Base-by-base conservation (phyloP, 1,284 basidiomycete species). In the Coniferiporia weirii region DNA sequence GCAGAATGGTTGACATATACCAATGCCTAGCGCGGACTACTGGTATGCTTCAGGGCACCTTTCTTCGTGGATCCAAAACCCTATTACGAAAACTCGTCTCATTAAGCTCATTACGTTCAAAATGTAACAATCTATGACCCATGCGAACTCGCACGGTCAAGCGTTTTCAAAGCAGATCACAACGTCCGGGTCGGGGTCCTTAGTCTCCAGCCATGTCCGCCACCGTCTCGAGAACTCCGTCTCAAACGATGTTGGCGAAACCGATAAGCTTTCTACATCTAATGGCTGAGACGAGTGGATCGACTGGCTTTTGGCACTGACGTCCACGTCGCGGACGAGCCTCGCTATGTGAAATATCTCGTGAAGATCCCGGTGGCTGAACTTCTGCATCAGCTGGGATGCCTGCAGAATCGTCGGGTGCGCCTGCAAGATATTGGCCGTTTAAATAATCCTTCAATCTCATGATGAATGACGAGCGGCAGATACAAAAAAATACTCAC, bases 331-430 rank as follows among this genome's bases (percentile, higher is more conserved):
- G 13, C 43, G 32, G 9, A 43, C 54, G 22, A 75, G 58, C 52
- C 69, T 66, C 7, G 73, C 65, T 27, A 78, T 78, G 44, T 72
- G 70, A 45, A 64, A 66, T 19, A 78, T 76, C 60, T 76, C 71
- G n/a, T 64, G 63, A 22, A 72, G 65, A 57, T 77, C 76, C 9
- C 71, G 68, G 49, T 61, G 66, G 50, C 75, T 75, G 61, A 71
- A 69, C 44, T 69, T 64, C 52, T 67, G 70, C 38, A 76, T 70
- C 20, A 64, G 65, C 20, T 57, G 46, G 52, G 61, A 63, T 2
- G 74, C 72, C 57, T 74, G 64, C 0, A 63, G 59, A 38, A 68
- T 57, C 17, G 70, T 73, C 0, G 71, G 74, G 50, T 70, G 72
- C n/a, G 50, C 49, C 76, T 77, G 40, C 19, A 50, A 4, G 13